A percentile compares a stretch with the other conserved stretches of the same genome.
Evolutionary conservation across 768 basidiomycete species (phyloP).

Genomic region (Megacollybia marginata): DNA sequence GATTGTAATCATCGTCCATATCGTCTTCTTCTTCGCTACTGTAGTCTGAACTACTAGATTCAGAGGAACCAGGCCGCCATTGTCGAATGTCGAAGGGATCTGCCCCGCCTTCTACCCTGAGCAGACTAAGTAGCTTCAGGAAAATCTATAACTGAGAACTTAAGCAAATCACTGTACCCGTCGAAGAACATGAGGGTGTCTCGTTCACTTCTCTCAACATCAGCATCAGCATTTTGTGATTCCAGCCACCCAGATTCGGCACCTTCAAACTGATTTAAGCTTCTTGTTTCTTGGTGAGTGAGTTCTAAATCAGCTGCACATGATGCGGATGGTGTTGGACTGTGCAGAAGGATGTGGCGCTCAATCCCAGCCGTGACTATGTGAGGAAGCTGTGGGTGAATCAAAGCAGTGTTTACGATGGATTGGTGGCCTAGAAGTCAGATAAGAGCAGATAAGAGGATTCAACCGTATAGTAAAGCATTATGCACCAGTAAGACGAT

Average conservation of each 20-base stretch:
- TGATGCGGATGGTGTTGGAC: conserved; percentile 48
- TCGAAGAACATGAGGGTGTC: conserved; percentile 64
- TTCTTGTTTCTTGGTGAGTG: conserved; percentile 43
- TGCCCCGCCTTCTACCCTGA: conserved; percentile 46
- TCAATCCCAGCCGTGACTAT: conserved; percentile 72
- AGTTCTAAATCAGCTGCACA: conserved; percentile 40
- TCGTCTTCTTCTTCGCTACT: neutral
- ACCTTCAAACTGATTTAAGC: conserved; percentile 21
- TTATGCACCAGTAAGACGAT: conserved; percentile 45
- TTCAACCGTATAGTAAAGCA: neutral
- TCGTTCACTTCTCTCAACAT: conserved; percentile 33
- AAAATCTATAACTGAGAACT: conserved; percentile 4
- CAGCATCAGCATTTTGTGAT: neutral
- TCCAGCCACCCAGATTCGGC: neutral
- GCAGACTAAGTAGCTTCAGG: conserved; percentile 32
- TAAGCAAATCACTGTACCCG: conserved; percentile 38
- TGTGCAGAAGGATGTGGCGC: conserved; percentile 59
- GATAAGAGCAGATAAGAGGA: conserved; percentile 2
- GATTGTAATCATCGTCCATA: too few species aligned
- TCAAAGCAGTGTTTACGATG: conserved; percentile 66
- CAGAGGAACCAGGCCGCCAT: conserved; percentile 16
- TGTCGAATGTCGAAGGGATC: conserved; percentile 47
- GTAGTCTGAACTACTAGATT: neutral
- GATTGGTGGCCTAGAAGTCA: conserved; percentile 63
- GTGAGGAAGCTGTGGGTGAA: conserved; percentile 65